phyloP scores from a whole-genome alignment of 139 green algal genomes.

The Raphidocelis subcapitata region DNA sequence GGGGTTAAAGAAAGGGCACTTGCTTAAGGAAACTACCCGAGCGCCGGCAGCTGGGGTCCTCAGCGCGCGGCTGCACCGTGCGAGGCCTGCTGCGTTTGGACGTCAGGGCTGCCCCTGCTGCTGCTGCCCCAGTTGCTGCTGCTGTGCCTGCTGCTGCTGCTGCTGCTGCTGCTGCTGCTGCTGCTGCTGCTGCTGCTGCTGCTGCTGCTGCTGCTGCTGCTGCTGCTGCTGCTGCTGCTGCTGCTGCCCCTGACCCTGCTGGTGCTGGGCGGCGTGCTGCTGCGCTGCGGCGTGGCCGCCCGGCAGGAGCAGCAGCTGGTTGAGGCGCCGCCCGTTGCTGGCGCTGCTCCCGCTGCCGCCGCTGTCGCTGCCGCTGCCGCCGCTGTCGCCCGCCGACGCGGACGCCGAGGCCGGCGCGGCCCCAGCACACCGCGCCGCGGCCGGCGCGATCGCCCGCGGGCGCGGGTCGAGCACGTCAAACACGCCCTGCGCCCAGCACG shows the following conservation, averaged over 20 bases:
- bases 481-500: constrained; percentile 53
- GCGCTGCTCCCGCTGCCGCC: too few species aligned
- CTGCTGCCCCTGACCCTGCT: not conserved
- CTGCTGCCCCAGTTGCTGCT: not conserved
- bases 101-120: not conserved
- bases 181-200: not conserved
- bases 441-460: not conserved
- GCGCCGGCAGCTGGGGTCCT: too few species aligned
- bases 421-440: too few species aligned
- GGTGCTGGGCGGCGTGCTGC: not conserved
- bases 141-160: constrained; percentile 10
- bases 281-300: not conserved
- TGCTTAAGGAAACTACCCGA: too few species aligned
- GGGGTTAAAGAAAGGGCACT: too few species aligned
- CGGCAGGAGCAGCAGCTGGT: constrained; percentile 5
- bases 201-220: not conserved
- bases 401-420: too few species aligned
- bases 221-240: constrained; percentile 3
- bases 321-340: not conserved
- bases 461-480: constrained; percentile 60
- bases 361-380: too few species aligned
- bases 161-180: constrained; percentile 13
- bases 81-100: too few species aligned
- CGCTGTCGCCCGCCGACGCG: too few species aligned
- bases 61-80: too few species aligned